These are phyloP conservation scores for Neurospora sp. DNA, from an alignment of 495 filamentous ascomycete species.

Conservation along the genomic window DNA sequence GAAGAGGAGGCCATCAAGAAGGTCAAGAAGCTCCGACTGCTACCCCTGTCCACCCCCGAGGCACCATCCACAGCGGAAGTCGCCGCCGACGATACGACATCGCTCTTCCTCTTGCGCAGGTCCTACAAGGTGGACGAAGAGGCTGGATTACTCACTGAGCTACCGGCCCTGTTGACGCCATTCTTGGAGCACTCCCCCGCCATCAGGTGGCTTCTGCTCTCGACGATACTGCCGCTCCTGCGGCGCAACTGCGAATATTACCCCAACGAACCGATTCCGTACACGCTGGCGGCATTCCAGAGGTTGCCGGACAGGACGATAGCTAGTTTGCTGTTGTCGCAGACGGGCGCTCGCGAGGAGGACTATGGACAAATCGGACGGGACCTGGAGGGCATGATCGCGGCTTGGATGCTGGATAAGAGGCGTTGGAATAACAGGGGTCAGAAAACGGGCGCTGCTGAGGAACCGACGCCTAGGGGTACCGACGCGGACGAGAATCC, in stretches of 20 bases:
- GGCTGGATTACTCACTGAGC: conserved; percentile 62
- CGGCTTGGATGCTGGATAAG: conserved; percentile 73
- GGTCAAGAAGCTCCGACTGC: conserved; percentile 58
- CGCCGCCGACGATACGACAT: conserved; percentile 44
- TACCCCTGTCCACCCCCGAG: conserved; percentile 45
- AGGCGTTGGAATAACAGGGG: conserved; percentile 39
- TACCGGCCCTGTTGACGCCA: conserved; percentile 60
- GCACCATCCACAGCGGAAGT: conserved; percentile 18
- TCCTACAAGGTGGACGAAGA: conserved; percentile 67
- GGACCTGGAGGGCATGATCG: conserved; percentile 66
- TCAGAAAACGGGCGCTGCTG: conserved; percentile 1
- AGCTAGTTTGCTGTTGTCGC: conserved; percentile 57
- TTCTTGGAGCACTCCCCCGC: conserved; percentile 59
- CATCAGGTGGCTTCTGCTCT: conserved; percentile 67
- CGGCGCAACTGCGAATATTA: conserved; percentile 82
- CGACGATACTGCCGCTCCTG: conserved; percentile 65
- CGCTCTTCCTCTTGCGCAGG: conserved; percentile 65
- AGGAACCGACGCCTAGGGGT: not conserved
- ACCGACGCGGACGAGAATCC: conserved; percentile 8
- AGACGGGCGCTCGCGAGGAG: conserved; percentile 36
- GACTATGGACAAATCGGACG: conserved; percentile 43
- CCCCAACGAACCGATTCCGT: conserved; percentile 41
- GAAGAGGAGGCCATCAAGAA: conserved; percentile 56
- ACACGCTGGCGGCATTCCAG: conserved; percentile 52
- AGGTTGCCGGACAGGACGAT: conserved; percentile 51